Evolutionary conservation across 2,329 filamentous ascomycete genomes (phyloP).

Genomic region (Fusarium decemcellulare): DNA sequence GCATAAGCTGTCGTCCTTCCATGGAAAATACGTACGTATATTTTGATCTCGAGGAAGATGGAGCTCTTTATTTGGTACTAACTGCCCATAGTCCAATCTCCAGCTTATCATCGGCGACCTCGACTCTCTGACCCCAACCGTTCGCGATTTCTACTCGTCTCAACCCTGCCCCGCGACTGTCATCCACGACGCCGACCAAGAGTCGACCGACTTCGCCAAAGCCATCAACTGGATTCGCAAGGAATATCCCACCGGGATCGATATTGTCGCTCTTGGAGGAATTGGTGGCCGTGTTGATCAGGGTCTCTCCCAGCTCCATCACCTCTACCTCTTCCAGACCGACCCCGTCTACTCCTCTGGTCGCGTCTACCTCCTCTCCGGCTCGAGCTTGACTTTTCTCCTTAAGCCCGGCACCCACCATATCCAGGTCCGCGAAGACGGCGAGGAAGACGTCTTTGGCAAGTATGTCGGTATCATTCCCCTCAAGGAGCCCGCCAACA

Average conservation of each 20-base stretch:
- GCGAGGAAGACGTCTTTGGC: conserved; percentile 71
- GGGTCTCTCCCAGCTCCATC: conserved; percentile 88
- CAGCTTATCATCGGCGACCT: conserved; percentile 89
- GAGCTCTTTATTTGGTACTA: not conserved
- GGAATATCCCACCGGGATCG: conserved; percentile 53
- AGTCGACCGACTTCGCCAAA: conserved; percentile 94
- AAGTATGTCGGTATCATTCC: conserved; percentile 91
- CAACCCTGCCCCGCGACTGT: conserved; percentile 68
- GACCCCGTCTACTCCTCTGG: conserved; percentile 65
- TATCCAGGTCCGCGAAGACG: conserved; percentile 73
- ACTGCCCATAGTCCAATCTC: conserved; percentile 66
- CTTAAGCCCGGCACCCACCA: conserved; percentile 77
- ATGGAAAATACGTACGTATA: conserved; percentile 59
- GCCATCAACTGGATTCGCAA: conserved; percentile 73
- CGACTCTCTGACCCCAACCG: conserved; percentile 80
- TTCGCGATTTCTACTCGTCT: conserved; percentile 76
- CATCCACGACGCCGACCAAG: conserved; percentile 82
- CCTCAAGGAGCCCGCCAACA: conserved; percentile 81
- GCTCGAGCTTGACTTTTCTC: conserved; percentile 85
- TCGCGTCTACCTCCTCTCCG: conserved; percentile 83
- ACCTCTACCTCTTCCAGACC: conserved; percentile 78
- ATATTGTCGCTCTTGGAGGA: conserved; percentile 87
- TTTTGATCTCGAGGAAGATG: not conserved
- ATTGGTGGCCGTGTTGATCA: conserved; percentile 94
- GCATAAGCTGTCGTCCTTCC: conserved; percentile 60